Evolutionary conservation across 169 alveolate genomes (phyloP), one percentile per base, ranked within the genome.

Genomic region (Fabrea salina): DNA sequence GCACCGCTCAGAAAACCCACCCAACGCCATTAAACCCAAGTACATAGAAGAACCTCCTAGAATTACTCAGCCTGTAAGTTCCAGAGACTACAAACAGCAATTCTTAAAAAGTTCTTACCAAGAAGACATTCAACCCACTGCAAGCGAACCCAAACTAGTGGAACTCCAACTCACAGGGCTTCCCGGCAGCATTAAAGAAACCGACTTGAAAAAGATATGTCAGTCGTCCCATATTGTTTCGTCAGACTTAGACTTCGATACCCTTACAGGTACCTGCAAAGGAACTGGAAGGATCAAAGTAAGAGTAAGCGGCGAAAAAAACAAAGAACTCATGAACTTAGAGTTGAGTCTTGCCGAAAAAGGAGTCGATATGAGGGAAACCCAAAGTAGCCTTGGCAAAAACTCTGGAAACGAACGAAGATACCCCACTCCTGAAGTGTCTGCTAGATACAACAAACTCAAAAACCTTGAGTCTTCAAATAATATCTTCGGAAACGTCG

Each of bases 271-370:
- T 35, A 33, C 11, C 16, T 30, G 74, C 3, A 61, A 61, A 61
- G 74, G 74, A 13, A 61, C 74, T 61, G 74, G 74, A 1, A 25
- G 74, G 32, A 61, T 61, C 19, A 61, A 61, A 61, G 53, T 61
- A 33, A 61, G 74, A 51, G 16, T 27, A 37, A 61, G 39, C 39
- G 41, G 25, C 25, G 8, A 11, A 11, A 54, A 54, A 16, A 16
- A 44, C 16, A 47, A 47, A 47, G 56, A 47, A 47, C 56, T 47
- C 30, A 47, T n/a, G 19, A 47, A 25, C 56, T 25, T 47, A 1
- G 56, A 47, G 19, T n/a, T 47, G 56, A 47, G 30, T 25, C 56
- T 47, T 47, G 56, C 56, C 30, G 56, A 47, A 2, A 47, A 47
- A 47, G 56, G 56, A 1, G 19, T 47, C 19, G 56, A 0, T n/a